phyloP scores from a whole-genome alignment of 352 stramenopile species.

The Phytopythium helicoides region DNA sequence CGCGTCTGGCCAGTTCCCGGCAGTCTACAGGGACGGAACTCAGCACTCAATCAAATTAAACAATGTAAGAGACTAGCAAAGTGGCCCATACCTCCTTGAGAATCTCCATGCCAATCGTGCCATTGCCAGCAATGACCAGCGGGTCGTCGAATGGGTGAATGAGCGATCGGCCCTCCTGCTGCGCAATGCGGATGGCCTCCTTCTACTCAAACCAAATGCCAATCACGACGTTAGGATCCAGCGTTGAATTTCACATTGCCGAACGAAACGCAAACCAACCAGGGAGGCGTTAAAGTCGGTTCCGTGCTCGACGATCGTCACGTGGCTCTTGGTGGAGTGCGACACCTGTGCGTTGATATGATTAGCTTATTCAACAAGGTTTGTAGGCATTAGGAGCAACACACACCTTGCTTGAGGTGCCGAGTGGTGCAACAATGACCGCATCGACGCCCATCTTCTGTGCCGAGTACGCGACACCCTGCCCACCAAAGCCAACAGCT shows the following conservation, averaged over 20 bases:
- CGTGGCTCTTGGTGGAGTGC: conserved; percentile 54
- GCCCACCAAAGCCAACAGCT: neutral
- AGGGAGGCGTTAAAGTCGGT: conserved; percentile 96
- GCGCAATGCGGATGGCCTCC: conserved; percentile 90
- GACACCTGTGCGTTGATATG: conserved; percentile 20
- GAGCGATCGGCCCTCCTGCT: conserved; percentile 91
- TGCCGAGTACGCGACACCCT: conserved; percentile 94
- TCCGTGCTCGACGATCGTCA: conserved; percentile 94
- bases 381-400: neutral
- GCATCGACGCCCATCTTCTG: conserved; percentile 92
- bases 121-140: conserved; percentile 97
- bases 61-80: too few relatives aligned
- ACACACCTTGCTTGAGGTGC: conserved; percentile 93
- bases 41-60: neutral
- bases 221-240: neutral
- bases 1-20: conserved; percentile 89
- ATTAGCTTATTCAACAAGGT: neutral
- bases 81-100: conserved; percentile 73
- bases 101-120: conserved; percentile 96
- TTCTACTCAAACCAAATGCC: conserved; percentile 32
- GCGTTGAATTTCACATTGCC: neutral
- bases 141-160: conserved; percentile 98
- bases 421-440: conserved; percentile 96
- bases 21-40: conserved; percentile 38
- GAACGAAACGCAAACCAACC: conserved; percentile 18